A percentile compares a stretch with the other conserved stretches of the same genome.
phyloP scores from a whole-genome alignment of 176 grass and related monocot genomes.

The Zea mays region Zm-B73-REFERENCE-NAM-5.0 NC_050098.1:43331001-43331500 shows the following conservation, averaged over 20 bases:
- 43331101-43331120: too few species aligned
- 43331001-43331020: too few species aligned
- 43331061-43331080: too few species aligned
- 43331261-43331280: slow-evolving; percentile 38
- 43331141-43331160: too few species aligned
- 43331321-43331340: slow-evolving; percentile 41
- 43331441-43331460: slow-evolving; percentile 1
- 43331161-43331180: too few species aligned
- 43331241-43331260: slow-evolving; percentile 21
- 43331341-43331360: not conserved
- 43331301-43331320: slow-evolving; percentile 77
- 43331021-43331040: too few species aligned
- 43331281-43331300: slow-evolving; percentile 77
- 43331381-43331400: slow-evolving; percentile 42
- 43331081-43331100: too few species aligned
- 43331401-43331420: slow-evolving; percentile 27
- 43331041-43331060: too few species aligned
- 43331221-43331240: slow-evolving; percentile 34
- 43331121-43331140: too few species aligned
- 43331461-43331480: too few species aligned
- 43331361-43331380: slow-evolving; percentile 5
- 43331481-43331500: slow-evolving; percentile 46
- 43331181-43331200: too few species aligned
- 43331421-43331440: not conserved
- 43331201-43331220: too few species aligned